Evolutionary conservation across 1,284 basidiomycete species (phyloP), one percentile per base, ranked within the genome.

Genomic region (Ganoderma sinense): DNA sequence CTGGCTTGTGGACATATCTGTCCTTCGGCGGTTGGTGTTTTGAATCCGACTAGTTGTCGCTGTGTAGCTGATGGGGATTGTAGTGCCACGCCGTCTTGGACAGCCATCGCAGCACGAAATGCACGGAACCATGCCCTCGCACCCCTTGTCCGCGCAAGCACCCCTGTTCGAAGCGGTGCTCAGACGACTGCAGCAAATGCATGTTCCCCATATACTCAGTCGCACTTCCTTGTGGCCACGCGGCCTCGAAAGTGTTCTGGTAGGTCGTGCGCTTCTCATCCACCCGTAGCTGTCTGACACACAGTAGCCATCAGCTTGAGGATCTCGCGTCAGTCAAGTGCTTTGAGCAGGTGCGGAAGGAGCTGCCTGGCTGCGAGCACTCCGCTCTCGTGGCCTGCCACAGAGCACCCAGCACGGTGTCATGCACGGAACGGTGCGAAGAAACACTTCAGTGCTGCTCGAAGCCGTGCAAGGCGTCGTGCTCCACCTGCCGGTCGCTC

Each of bases 1-100:
- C 80, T 93, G n/a, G 74, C 79, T 23, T 94, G 93, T 75, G 93
- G 92, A 4, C 93, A 94, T 74, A 78, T 82, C 4, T 94, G 92
- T 76, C 87, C 87, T 0, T 91, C 85, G 65, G 87, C 88, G 82
- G 91, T 90, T 78, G 53, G 68, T 64, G 43, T 26, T 14, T 62
- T 18, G 40, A 2, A 40, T 13, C 51, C 23, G 8, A 2, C 26
- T 40, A 31, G n/a, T 20, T 11, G 18, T 14, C 7, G 4, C 8
- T 26, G 20, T 20, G n/a, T 56, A 14, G 13, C 48, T 45, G n/a
- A 59, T 63, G 10, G 14, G 13, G 26, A 69, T 18, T 29, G 23
- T 14, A 93, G 89, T 94, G 93, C 71, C 93, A 94, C 75, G 83
- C 87, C 0, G 90, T 91, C 65, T 59, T 73, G 3, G 74, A 75